Conservation (phyloP, 805 yeast species). For the Myxozyma mucilagina region DNA sequence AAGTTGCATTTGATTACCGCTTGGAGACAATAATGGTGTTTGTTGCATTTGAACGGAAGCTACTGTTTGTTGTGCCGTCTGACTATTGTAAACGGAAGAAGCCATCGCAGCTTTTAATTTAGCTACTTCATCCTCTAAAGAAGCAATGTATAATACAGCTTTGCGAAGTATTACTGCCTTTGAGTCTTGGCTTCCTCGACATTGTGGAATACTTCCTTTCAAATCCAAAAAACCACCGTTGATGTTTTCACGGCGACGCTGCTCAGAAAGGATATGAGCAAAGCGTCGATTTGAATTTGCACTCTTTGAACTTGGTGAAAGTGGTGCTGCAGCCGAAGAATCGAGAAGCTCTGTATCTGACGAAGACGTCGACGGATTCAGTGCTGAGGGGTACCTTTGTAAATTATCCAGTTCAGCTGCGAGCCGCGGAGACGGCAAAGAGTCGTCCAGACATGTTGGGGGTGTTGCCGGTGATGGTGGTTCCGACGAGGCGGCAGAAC, state of each 20-base stretch:
- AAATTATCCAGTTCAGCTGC: conserved; percentile 1
- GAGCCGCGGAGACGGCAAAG: conserved; percentile 15
- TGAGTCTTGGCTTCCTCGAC: conserved; percentile 48
- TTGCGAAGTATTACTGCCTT: conserved; percentile 48
- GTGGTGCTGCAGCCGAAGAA: background rate
- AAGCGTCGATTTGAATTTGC: conserved; percentile 37
- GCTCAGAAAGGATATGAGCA: conserved; percentile 50
- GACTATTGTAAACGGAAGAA: background rate
- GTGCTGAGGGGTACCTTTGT: background rate
- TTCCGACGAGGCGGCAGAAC: background rate
- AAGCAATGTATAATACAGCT: conserved; percentile 47
- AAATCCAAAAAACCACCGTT: conserved; percentile 49
- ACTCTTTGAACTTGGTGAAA: background rate
- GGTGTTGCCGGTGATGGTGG: conserved; percentile 2
- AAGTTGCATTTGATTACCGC: background rate
- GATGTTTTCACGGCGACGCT: conserved; percentile 49
- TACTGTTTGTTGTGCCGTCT: background rate
- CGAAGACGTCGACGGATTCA: background rate
- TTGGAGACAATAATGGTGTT: background rate
- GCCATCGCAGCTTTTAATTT: conserved; percentile 28
- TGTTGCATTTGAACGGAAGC: background rate
- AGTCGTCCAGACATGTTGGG: background rate
- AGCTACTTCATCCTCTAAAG: conserved; percentile 40
- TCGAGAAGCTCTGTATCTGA: conserved; percentile 1
- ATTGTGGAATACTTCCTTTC: conserved; percentile 45